Percentiles rank a stretch among this genome's conserved stretches.
Evolutionary conservation across 1,284 basidiomycete species (phyloP).

Genomic region (Sporisorium reilianum): DNA sequence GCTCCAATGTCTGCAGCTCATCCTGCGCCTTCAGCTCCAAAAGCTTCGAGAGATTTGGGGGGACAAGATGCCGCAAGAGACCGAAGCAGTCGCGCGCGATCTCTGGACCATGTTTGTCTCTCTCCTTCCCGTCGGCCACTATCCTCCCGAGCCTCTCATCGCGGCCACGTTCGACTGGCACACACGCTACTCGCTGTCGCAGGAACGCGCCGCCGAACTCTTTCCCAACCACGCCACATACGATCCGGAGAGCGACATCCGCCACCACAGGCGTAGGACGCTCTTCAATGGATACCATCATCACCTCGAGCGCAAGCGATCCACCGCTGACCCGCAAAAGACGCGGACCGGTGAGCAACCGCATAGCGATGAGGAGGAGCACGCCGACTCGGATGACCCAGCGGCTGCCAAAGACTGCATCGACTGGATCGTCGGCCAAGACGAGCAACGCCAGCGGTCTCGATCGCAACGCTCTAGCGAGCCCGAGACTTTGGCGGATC

Average conservation of each 20-base stretch:
- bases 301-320: conserved; percentile 23
- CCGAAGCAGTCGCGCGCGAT: conserved; percentile 59
- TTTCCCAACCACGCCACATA: conserved; percentile 34
- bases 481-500: conserved; percentile 31
- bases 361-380: conserved; percentile 12
- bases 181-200: conserved; percentile 35
- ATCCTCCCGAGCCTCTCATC: conserved; percentile 49
- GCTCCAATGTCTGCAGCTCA: conserved; percentile 58
- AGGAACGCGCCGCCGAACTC: conserved; percentile 36
- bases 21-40: conserved; percentile 56
- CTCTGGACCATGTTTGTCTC: conserved; percentile 61
- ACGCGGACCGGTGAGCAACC: background rate
- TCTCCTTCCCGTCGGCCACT: conserved; percentile 33
- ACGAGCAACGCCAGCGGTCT: conserved; percentile 14
- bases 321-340: background rate
- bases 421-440: conserved; percentile 41
- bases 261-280: conserved; percentile 38
- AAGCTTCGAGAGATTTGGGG: conserved; percentile 41
- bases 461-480: conserved; percentile 31
- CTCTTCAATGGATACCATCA: conserved; percentile 37
- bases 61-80: conserved; percentile 43
- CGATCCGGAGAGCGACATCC: conserved; percentile 38
- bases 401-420: conserved; percentile 34
- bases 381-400: conserved; percentile 29
- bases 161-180: conserved; percentile 53